Base-by-base conservation (phyloP, 441 rosid species). In the Eutrema salsugineum region DNA sequence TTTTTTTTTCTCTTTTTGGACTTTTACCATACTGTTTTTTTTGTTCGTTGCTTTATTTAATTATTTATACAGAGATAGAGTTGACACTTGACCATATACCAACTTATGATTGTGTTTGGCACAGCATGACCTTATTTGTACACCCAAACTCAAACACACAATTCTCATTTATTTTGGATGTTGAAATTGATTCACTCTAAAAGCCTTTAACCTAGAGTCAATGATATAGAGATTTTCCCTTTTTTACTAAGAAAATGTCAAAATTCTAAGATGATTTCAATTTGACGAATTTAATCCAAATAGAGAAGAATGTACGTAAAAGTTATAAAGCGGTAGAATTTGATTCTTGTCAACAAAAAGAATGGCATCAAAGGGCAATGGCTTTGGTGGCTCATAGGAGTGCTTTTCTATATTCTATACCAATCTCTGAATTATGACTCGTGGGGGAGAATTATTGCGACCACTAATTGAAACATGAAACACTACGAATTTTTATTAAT, bases 321-420 rank as follows among this genome's bases (percentile, higher is more conserved):
- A 66, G 53, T 38, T 62, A 62, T 46, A 68, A 75, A 62, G 79
- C 2, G 60, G 47, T 39, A 46, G 78, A 62, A 62, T 75, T 68
- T 62, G 70, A 75, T 75, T 75, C 74, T 28, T 46, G 70, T 68
- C 66, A 68, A 75, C 66, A 28, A 62, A 75, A 68, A 54, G 59
- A 68, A 54, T 61, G 70, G 74, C 70, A 75, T 28, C 75, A 68
- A 63, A 62, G 69, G 11, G 68, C 8, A 50, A 51, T 68, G 53
- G 66, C 38, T 75, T 68, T 50, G 54, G 70, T 73, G 68, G 78
- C 63, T 61, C 58, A 54, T 44, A 46, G 38, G 53, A 75, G 38
- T 42, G 35, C 43, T 36, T 16, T 28, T 43, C 5, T 46, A 54
- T 62, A 53, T 36, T 36, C 62, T 68, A 68, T 54, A 14, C 28